phyloP scores from a whole-genome alignment of 108 stramenopile genomes.

The Craspedostauros australis region DNA sequence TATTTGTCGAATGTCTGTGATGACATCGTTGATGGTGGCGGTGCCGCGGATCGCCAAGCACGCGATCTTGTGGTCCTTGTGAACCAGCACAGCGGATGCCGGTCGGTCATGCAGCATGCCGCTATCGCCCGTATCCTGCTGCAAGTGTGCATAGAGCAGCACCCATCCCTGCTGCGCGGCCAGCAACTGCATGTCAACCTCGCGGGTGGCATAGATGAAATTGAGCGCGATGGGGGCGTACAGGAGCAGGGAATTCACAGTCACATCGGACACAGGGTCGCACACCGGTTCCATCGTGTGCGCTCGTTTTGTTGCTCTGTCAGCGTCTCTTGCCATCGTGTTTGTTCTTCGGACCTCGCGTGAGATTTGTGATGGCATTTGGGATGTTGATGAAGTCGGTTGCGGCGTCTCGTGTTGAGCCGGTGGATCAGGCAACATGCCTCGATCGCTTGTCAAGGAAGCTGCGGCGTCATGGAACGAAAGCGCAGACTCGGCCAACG shows the following conservation, averaged over 20 bases:
- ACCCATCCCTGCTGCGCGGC: conserved; percentile 87
- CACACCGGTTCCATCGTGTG: conserved; percentile 62
- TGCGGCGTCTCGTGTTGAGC: too few species aligned
- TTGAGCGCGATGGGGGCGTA: conserved; percentile 89
- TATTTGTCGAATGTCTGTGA: conserved; percentile 91
- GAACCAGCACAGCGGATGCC: conserved; percentile 70
- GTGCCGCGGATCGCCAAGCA: conserved; percentile 87
- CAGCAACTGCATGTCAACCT: conserved; percentile 90
- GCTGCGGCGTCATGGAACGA: too few species aligned
- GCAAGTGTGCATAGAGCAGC: conserved; percentile 72
- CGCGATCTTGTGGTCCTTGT: conserved; percentile 61
- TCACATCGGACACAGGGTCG: conserved; percentile 51
- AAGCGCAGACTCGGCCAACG: too few species aligned
- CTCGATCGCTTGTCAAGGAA: too few species aligned
- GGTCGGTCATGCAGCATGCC: conserved; percentile 46
- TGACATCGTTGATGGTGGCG: conserved; percentile 89
- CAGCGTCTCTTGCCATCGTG: not conserved
- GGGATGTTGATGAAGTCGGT: not conserved
- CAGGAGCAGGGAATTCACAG: conserved; percentile 57
- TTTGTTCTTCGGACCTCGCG: not conserved
- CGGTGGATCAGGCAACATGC: too few species aligned
- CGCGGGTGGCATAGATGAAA: conserved; percentile 81
- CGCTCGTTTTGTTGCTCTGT: not conserved
- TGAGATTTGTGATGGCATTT: not conserved
- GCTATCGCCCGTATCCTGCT: conserved; percentile 35